Percentiles rank a stretch among this genome's conserved stretches.
These are phyloP conservation scores for Aspergillus sp. DNA, from an alignment of 2,329 filamentous ascomycete genomes.

Conservation along the genomic window DNA sequence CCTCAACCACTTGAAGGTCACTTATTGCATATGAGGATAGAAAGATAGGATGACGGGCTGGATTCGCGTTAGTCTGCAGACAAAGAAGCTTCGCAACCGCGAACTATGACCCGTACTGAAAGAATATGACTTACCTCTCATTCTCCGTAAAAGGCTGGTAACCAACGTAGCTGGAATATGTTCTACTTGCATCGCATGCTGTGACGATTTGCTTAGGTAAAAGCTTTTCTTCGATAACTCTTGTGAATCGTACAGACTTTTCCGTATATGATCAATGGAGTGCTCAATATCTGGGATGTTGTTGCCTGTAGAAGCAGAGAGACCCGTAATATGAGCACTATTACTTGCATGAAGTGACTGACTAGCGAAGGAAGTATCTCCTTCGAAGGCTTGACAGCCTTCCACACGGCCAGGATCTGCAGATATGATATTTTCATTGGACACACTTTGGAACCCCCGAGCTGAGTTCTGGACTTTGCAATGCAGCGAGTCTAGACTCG, in stretches of 20 bases:
- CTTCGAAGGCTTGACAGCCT: background rate
- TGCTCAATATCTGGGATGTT: constrained; percentile 1
- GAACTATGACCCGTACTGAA: background rate
- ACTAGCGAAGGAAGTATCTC: constrained; percentile 4
- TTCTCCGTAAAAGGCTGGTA: background rate
- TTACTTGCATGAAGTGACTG: constrained; percentile 6
- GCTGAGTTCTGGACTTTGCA: background rate
- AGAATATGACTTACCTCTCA: background rate
- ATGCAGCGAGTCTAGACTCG: background rate
- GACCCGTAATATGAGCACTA: background rate
- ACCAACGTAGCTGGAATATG: background rate
- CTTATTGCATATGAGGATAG: constrained; percentile 6
- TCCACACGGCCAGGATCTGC: background rate
- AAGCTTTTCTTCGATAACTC: background rate
- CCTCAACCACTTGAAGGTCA: background rate
- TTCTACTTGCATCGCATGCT: background rate
- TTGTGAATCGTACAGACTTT: background rate
- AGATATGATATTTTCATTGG: background rate
- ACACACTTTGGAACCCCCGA: background rate
- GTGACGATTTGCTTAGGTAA: background rate
- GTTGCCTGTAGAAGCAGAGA: background rate
- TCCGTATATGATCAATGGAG: background rate
- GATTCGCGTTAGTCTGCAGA: background rate
- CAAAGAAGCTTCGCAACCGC: background rate
- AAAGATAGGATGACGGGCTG: constrained; percentile 5